phyloP scores from a whole-genome alignment of 768 basidiomycete species.

The Gymnopilus junonius region DNA sequence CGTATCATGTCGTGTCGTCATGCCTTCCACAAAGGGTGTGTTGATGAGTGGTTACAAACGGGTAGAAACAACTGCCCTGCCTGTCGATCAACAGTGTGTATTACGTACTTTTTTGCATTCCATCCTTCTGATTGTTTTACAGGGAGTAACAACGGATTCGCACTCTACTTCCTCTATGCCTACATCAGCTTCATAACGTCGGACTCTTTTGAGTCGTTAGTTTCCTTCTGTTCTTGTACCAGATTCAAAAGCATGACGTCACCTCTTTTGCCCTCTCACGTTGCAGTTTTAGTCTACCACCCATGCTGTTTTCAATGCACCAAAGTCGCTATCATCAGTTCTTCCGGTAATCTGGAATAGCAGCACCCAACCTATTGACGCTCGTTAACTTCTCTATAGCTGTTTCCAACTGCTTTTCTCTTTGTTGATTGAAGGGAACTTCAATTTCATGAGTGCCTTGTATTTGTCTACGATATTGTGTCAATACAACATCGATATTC shows the following conservation, averaged over 20 bases:
- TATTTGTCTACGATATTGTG: not conserved
- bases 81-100: slow-evolving; percentile 74
- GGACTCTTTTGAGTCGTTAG: slow-evolving; percentile 12
- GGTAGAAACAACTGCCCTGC: slow-evolving; percentile 93
- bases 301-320: not conserved
- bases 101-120: not conserved
- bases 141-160: slow-evolving; percentile 38
- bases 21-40: slow-evolving; percentile 88
- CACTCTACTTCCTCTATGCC: slow-evolving; percentile 12
- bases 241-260: not conserved
- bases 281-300: not conserved
- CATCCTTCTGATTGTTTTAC: not conserved
- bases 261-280: not conserved
- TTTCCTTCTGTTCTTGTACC: slow-evolving; percentile 3
- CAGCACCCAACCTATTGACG: not conserved
- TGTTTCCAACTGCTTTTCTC: not conserved
- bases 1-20: slow-evolving; percentile 85
- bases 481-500: not conserved
- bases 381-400: not conserved
- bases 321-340: not conserved
- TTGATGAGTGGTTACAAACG: slow-evolving; percentile 86
- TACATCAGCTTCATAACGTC: slow-evolving; percentile 13
- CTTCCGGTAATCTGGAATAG: not conserved
- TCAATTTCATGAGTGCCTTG: not conserved
- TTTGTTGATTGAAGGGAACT: not conserved